These are phyloP conservation scores for Fusarium sp. DNA, from an alignment of 2,329 filamentous ascomycete species.

Conservation along the genomic window DNA sequence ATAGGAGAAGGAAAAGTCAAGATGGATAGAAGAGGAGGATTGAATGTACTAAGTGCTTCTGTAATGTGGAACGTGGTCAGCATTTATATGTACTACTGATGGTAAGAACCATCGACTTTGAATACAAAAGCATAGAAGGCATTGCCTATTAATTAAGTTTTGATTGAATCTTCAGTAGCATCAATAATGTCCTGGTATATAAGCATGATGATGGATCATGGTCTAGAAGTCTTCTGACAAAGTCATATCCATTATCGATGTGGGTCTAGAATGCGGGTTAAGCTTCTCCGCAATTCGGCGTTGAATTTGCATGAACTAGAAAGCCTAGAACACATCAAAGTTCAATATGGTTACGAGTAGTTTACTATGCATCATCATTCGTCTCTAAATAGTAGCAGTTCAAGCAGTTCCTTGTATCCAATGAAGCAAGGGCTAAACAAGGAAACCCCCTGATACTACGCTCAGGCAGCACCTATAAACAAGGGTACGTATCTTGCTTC, in stretches of 20 bases:
- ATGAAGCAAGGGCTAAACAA: not conserved
- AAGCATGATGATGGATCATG: not conserved
- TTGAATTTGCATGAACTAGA: conserved; percentile 31
- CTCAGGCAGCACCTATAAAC: conserved; percentile 24
- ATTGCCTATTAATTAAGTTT: conserved; percentile 16
- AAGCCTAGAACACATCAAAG: not conserved
- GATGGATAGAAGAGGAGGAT: conserved; percentile 27
- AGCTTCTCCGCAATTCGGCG: conserved; percentile 30
- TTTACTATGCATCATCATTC: not conserved
- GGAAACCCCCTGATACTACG: conserved; percentile 2
- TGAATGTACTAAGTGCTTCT: conserved; percentile 16
- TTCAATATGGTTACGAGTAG: not conserved
- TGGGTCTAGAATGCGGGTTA: conserved; percentile 17
- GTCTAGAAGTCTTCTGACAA: not conserved
- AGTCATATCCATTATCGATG: not conserved
- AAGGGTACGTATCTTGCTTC: conserved; percentile 32
- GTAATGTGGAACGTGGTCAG: conserved; percentile 1
- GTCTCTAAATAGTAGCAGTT: not conserved
- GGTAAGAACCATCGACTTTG: conserved; percentile 9
- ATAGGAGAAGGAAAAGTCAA: conserved; percentile 24
- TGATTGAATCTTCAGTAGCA: not conserved
- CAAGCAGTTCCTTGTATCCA: not conserved
- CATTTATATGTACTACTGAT: conserved; percentile 4
- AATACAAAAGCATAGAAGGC: conserved; percentile 33
- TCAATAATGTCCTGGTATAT: no score